A percentile compares a stretch with the other conserved stretches of the same genome.
phyloP scores from a whole-genome alignment of 2,329 filamentous ascomycete genomes.

The Colletotrichum truncatum region DNA sequence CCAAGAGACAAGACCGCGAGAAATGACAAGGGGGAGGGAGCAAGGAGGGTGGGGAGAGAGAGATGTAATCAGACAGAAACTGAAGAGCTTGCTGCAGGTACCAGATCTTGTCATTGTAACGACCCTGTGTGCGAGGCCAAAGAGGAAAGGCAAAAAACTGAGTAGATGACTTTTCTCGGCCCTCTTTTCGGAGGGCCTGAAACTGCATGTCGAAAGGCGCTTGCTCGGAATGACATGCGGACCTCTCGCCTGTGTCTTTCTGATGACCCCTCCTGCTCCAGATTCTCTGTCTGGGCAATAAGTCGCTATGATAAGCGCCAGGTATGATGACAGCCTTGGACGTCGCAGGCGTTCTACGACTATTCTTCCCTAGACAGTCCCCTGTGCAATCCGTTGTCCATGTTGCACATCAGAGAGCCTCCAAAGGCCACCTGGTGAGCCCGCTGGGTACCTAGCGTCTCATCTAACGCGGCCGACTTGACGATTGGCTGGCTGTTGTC shows the following conservation, averaged over 20 bases:
- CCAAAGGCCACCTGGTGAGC: conserved; percentile 11
- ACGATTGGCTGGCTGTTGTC: conserved; percentile 23
- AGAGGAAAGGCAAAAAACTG: not conserved
- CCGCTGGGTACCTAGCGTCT: conserved; percentile 25
- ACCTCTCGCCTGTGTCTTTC: conserved; percentile 5
- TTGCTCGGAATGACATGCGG: conserved; percentile 11
- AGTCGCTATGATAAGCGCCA: conserved; percentile 22
- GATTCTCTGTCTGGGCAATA: conserved; percentile 10
- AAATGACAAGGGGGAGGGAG: conserved; percentile 4
- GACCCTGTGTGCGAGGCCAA: not conserved
- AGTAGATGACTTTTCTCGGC: conserved; percentile 8
- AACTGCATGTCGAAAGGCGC: conserved; percentile 22
- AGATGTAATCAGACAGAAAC: conserved; percentile 3
- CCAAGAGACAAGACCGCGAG: conserved; percentile 6
- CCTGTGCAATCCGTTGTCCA: conserved; percentile 15
- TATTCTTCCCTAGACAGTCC: conserved; percentile 17
- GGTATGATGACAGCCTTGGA: conserved; percentile 4
- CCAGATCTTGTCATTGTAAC: conserved; percentile 16
- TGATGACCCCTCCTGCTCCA: conserved; percentile 5
- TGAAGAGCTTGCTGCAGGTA: conserved; percentile 14
- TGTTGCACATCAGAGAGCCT: conserved; percentile 21
- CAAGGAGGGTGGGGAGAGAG: conserved; percentile 2
- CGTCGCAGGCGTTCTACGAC: conserved; percentile 1
- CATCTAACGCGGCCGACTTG: conserved; percentile 22
- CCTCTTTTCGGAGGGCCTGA: conserved; percentile 22